Evolutionary conservation across 164 flowering plant species (phyloP).

Genomic region (Nelumbo lutea): DNA sequence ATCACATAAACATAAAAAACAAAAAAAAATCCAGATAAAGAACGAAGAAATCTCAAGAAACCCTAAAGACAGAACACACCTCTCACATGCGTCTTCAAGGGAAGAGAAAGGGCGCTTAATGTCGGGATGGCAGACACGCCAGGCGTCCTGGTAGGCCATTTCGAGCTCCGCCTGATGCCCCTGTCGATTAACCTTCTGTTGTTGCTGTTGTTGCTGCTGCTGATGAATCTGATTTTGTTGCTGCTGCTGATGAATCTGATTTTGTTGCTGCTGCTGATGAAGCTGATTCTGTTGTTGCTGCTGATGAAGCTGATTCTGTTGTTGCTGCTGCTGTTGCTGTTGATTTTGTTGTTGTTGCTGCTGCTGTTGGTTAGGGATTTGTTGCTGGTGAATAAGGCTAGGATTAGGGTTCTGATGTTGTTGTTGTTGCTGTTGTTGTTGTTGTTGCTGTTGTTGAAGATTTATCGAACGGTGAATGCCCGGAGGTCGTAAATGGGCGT

Average conservation of each 20-base stretch:
- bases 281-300: conserved; percentile 14
- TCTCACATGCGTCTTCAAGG: conserved; percentile 97
- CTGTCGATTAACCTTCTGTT: conserved; percentile 38
- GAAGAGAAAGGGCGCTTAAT: conserved; percentile 87
- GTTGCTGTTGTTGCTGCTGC: conserved; percentile 40
- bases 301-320: conserved; percentile 20
- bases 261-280: conserved; percentile 22
- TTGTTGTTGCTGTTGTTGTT: conserved; percentile 8
- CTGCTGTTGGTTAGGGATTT: conserved; percentile 15
- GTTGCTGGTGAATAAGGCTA: not conserved
- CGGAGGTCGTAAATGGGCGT: conserved; percentile 76
- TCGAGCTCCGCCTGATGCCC: conserved; percentile 64
- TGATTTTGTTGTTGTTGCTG: conserved; percentile 29
- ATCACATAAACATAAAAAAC: not conserved
- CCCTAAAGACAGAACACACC: conserved; percentile 33
- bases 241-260: not conserved
- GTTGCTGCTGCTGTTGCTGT: conserved; percentile 25
- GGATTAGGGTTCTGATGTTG: conserved; percentile 16
- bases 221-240: conserved; percentile 13
- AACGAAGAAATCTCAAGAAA: not conserved
- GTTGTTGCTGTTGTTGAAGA: conserved; percentile 31
- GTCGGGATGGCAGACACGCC: conserved; percentile 96
- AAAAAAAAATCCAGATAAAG: not conserved
- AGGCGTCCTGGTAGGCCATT: conserved; percentile 96
- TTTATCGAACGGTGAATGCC: conserved; percentile 43